A percentile compares a stretch with the other conserved stretches of the same genome.
Conservation (phyloP, 345 rosid species). For the Pugionium dolabratum region DNA sequence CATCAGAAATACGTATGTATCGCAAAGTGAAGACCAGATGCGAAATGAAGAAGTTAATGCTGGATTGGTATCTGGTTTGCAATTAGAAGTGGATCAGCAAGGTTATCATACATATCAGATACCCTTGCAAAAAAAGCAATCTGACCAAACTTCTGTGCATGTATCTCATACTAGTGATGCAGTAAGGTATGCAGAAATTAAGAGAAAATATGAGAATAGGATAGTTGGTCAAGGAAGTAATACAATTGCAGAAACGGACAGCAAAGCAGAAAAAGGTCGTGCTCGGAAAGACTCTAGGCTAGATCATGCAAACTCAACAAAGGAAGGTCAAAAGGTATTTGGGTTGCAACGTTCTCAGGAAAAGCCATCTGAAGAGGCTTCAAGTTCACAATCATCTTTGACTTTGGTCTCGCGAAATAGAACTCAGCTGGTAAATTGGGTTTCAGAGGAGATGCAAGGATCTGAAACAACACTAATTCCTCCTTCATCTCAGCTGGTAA, state of each 20-base stretch:
- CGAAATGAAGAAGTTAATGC: conserved; percentile 44
- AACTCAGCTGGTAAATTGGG: conserved; percentile 42
- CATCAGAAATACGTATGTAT: conserved; percentile 39
- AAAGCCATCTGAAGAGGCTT: conserved; percentile 40
- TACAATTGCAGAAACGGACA: conserved; percentile 38
- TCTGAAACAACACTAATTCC: conserved; percentile 53
- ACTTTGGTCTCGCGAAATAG: conserved; percentile 41
- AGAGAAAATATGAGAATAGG: conserved; percentile 48
- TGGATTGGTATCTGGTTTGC: conserved; percentile 39
- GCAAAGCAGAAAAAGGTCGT: conserved; percentile 35
- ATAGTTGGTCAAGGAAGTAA: conserved; percentile 47
- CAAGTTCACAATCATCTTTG: conserved; percentile 49
- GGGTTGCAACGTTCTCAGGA: conserved; percentile 39
- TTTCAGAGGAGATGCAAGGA: conserved; percentile 44
- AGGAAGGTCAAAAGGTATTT: conserved; percentile 37
- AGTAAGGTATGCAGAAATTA: conserved; percentile 42
- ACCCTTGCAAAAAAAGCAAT: conserved; percentile 42
- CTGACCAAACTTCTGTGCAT: conserved; percentile 52
- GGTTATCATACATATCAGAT: conserved; percentile 39
- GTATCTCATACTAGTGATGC: conserved; percentile 39
- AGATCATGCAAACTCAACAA: conserved; percentile 39
- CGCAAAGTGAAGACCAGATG: conserved; percentile 46
- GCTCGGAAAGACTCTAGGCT: conserved; percentile 42
- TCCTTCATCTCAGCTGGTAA: conserved; percentile 57
- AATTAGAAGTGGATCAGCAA: conserved; percentile 45